Conservation (phyloP, 2,329 filamentous ascomycete species). For the Geoglossum cookeanum region DNA sequence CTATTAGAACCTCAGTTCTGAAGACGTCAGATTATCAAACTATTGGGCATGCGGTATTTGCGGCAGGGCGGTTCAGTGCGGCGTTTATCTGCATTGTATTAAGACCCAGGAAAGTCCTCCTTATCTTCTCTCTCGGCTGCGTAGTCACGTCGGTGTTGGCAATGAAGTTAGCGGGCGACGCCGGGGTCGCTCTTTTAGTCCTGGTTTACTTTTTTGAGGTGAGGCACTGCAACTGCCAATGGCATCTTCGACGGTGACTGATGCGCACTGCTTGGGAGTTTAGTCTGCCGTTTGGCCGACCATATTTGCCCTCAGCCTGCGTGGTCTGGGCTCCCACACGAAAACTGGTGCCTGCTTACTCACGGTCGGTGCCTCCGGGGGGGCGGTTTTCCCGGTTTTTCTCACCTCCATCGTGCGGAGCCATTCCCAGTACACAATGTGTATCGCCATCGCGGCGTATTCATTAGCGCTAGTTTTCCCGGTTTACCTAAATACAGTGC, state of each 20-base stretch:
- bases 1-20: conserved; percentile 11
- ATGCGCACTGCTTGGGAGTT: neutral
- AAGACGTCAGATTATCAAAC: conserved; percentile 27
- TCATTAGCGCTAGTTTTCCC: conserved; percentile 32
- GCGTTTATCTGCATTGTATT: conserved; percentile 33
- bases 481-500: conserved; percentile 31
- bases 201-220: conserved; percentile 37
- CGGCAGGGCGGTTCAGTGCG: conserved; percentile 35
- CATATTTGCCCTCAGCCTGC: conserved; percentile 37
- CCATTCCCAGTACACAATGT: conserved; percentile 28
- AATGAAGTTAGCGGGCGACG: conserved; percentile 27
- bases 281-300: conserved; percentile 36
- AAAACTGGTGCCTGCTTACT: conserved; percentile 35
- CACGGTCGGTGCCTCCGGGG: conserved; percentile 34
- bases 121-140: conserved; percentile 32
- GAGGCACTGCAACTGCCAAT: neutral
- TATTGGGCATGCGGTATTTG: conserved; percentile 37
- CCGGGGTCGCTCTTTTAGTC: conserved; percentile 28
- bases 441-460: conserved; percentile 33
- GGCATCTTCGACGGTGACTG: too few species aligned
- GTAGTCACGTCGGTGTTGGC: conserved; percentile 32
- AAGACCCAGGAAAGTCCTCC: conserved; percentile 37
- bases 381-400: conserved; percentile 35
- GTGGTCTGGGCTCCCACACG: conserved; percentile 37
- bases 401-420: conserved; percentile 26